phyloP scores from a whole-genome alignment of 1,284 basidiomycete genomes.

The Sanguinoderma infundibulare region DNA sequence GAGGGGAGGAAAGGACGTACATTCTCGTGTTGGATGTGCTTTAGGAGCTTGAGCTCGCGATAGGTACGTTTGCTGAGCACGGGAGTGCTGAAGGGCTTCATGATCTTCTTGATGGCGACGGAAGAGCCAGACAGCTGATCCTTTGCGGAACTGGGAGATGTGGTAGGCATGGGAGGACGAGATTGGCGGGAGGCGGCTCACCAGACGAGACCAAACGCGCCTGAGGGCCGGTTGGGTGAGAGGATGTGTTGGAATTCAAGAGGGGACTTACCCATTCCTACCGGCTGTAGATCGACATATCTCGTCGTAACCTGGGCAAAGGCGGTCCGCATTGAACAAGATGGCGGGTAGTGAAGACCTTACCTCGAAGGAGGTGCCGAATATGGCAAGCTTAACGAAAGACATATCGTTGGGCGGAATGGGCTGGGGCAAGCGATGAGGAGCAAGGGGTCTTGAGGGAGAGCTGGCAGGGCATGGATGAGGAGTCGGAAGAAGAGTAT shows the following conservation, averaged over 20 bases:
- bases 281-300: slow-evolving; percentile 99
- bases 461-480: neutral
- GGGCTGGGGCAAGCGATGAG: neutral
- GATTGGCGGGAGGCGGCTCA: slow-evolving; percentile 40
- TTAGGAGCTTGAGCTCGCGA: slow-evolving; percentile 97
- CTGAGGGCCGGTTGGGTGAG: slow-evolving; percentile 41
- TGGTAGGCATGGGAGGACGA: neutral
- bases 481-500: neutral
- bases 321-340: neutral
- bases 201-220: slow-evolving; percentile 97
- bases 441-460: slow-evolving; percentile 1
- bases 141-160: slow-evolving; percentile 81
- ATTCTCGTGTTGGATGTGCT: slow-evolving; percentile 99
- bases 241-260: slow-evolving; percentile 22
- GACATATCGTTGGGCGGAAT: slow-evolving; percentile 56
- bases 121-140: slow-evolving; percentile 95
- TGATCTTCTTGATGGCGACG: slow-evolving; percentile 88
- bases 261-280: slow-evolving; percentile 88
- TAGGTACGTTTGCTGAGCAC: slow-evolving; percentile 99
- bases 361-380: slow-evolving; percentile 94
- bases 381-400: slow-evolving; percentile 98
- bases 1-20: slow-evolving; percentile 47
- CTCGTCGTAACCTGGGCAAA: slow-evolving; percentile 87
- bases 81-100: slow-evolving; percentile 90
- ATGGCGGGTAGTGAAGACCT: slow-evolving; percentile 24